These are phyloP conservation scores for Fusarium kyushuense DNA, from an alignment of 2,329 filamentous ascomycete genomes.

Conservation along the genomic window DNA sequence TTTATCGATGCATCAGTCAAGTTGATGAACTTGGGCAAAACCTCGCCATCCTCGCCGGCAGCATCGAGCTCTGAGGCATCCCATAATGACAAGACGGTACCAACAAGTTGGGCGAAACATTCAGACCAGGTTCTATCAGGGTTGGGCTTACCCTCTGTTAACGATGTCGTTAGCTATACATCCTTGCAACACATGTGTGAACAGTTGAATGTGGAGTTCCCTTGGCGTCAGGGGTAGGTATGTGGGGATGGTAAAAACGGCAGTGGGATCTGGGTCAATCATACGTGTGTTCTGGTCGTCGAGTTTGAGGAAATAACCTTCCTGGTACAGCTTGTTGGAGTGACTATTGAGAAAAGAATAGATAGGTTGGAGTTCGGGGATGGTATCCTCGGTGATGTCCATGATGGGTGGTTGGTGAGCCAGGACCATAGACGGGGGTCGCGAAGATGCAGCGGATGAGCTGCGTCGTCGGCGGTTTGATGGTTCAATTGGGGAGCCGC, in stretches of 20 bases:
- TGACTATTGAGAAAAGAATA: slow-evolving; percentile 96
- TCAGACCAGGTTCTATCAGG: slow-evolving; percentile 91
- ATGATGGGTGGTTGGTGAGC: slow-evolving; percentile 87
- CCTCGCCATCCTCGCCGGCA: slow-evolving; percentile 85
- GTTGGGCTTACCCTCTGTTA: slow-evolving; percentile 84
- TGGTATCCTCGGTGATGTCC: slow-evolving; percentile 85
- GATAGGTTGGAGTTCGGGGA: slow-evolving; percentile 93
- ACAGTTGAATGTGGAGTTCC: slow-evolving; percentile 20
- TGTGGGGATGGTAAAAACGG: slow-evolving; percentile 45
- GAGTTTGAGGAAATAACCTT: slow-evolving; percentile 96
- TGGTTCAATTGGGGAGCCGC: slow-evolving; percentile 58
- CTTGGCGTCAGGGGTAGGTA: slow-evolving; percentile 28
- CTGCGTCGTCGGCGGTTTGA: slow-evolving; percentile 61
- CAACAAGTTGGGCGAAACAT: slow-evolving; percentile 96
- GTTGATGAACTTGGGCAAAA: slow-evolving; percentile 94
- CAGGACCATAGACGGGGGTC: slow-evolving; percentile 88
- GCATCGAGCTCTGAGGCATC: slow-evolving; percentile 92
- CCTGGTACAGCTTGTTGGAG: slow-evolving; percentile 95
- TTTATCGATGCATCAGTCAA: slow-evolving; percentile 97
- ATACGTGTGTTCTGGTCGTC: slow-evolving; percentile 93
- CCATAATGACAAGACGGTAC: slow-evolving; percentile 95
- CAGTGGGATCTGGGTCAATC: slow-evolving; percentile 50
- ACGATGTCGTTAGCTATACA: slow-evolving; percentile 35
- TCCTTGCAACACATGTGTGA: slow-evolving; percentile 23
- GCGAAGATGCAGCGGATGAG: slow-evolving; percentile 57